These are phyloP conservation scores for Blepharisma japonicum DNA, from an alignment of 73 alveolate species.

Conservation along the genomic window DNA sequence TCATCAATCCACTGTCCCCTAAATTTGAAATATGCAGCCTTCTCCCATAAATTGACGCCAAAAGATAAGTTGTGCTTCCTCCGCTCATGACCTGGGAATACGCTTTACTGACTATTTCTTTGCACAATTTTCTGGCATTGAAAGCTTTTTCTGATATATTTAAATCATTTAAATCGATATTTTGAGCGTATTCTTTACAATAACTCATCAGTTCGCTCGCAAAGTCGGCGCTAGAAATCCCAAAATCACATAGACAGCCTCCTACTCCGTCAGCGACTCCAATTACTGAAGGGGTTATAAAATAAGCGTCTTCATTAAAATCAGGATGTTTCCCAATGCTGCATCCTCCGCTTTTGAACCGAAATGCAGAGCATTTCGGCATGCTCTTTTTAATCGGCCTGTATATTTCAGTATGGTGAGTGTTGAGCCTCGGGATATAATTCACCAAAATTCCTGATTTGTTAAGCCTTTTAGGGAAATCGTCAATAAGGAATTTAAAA, in stretches of 20 bases:
- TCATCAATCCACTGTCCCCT: not conserved
- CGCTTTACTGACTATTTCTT: not conserved
- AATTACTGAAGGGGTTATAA: not conserved
- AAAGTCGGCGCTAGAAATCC: slow-evolving; percentile 16
- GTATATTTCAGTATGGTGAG: not conserved
- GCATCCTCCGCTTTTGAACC: not conserved
- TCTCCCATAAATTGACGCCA: not conserved
- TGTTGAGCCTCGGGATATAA: slow-evolving; percentile 4
- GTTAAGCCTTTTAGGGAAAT: not conserved
- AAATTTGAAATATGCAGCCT: not conserved
- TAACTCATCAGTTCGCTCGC: not conserved
- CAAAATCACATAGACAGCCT: not conserved
- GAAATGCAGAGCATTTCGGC: not conserved
- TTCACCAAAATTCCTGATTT: slow-evolving; percentile 4
- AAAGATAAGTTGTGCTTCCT: not conserved
- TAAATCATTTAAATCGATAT: not conserved
- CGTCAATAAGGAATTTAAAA: not conserved
- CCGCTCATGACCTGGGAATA: not conserved
- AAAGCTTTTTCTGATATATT: not conserved
- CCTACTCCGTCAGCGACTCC: slow-evolving; percentile 21
- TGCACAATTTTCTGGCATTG: not conserved
- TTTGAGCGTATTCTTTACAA: not conserved
- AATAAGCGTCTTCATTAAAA: not conserved
- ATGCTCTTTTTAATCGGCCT: too few species aligned
- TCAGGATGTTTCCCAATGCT: not conserved